These are phyloP conservation scores for Simplicillium sp. DNA, from an alignment of 2,329 filamentous ascomycete genomes.

Conservation along the genomic window DNA sequence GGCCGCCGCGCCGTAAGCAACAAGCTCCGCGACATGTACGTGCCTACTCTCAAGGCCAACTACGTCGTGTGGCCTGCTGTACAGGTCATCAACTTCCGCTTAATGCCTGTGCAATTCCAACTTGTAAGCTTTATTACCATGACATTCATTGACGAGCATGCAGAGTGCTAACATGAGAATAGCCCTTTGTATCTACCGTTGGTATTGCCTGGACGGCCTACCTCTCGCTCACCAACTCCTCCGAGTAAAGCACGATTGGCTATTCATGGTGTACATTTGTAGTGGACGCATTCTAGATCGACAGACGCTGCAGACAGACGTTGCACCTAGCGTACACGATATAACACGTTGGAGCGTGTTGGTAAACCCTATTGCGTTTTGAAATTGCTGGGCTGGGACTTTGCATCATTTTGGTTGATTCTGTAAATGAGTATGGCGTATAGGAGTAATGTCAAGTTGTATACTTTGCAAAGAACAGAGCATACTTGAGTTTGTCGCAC, in stretches of 20 bases:
- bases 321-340: too few species aligned
- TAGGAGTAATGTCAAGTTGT: too few species aligned
- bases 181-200: conserved; percentile 93
- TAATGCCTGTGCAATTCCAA: conserved; percentile 94
- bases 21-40: conserved; percentile 89
- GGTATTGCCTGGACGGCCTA: conserved; percentile 98
- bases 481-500: too few species aligned
- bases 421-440: too few species aligned
- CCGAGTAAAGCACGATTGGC: conserved; percentile 46
- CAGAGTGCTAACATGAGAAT: not conserved
- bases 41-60: conserved; percentile 92
- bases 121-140: conserved; percentile 58
- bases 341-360: too few species aligned
- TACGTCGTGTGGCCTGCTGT: conserved; percentile 92
- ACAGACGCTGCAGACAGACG: too few species aligned
- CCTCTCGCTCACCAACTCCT: conserved; percentile 80
- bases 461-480: too few species aligned
- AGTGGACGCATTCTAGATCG: too few species aligned
- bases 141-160: not conserved
- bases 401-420: too few species aligned
- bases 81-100: conserved; percentile 90
- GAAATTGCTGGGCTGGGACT: too few species aligned
- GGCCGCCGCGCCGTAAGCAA: conserved; percentile 66
- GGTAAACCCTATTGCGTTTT: too few species aligned
- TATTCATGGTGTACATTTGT: not conserved